These are phyloP conservation scores for Claviceps fusiformis DNA, from an alignment of 2,329 filamentous ascomycete genomes.

Conservation along the genomic window DNA sequence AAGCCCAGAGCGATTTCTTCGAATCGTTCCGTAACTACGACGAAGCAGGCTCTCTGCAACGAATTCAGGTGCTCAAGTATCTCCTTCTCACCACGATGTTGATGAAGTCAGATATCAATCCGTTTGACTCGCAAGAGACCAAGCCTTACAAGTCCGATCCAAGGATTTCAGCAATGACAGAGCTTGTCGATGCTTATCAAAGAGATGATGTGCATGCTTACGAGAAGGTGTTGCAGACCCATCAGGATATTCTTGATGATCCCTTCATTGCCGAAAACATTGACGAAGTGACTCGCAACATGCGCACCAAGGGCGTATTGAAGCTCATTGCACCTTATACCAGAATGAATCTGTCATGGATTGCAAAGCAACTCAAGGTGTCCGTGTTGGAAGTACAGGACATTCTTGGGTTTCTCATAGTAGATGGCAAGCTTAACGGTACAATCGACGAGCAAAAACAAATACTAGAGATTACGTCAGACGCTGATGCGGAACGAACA, in stretches of 20 bases:
- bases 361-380: slow-evolving; percentile 79
- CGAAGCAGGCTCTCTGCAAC: slow-evolving; percentile 87
- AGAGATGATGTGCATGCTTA: slow-evolving; percentile 88
- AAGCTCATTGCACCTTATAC: slow-evolving; percentile 93
- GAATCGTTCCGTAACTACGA: slow-evolving; percentile 99
- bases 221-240: slow-evolving; percentile 72
- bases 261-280: slow-evolving; percentile 98
- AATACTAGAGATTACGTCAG: slow-evolving; percentile 65
- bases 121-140: slow-evolving; percentile 96
- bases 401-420: slow-evolving; percentile 86
- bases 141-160: slow-evolving; percentile 96
- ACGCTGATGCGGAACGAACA: slow-evolving; percentile 60
- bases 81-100: slow-evolving; percentile 94
- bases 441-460: slow-evolving; percentile 83
- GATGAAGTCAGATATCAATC: slow-evolving; percentile 97
- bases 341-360: slow-evolving; percentile 75
- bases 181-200: slow-evolving; percentile 92
- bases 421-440: slow-evolving; percentile 75
- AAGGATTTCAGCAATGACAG: slow-evolving; percentile 91
- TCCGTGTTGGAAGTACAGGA: slow-evolving; percentile 79
- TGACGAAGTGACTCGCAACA: slow-evolving; percentile 94
- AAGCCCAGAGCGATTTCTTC: slow-evolving; percentile 94
- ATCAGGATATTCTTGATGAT: slow-evolving; percentile 80
- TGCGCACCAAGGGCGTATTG: slow-evolving; percentile 89
- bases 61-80: slow-evolving; percentile 96